A percentile compares a stretch with the other conserved stretches of the same genome.
These are phyloP conservation scores for Solanum bulbocastanum DNA, from an alignment of 257 asterid species.

Conservation along the genomic window DNA sequence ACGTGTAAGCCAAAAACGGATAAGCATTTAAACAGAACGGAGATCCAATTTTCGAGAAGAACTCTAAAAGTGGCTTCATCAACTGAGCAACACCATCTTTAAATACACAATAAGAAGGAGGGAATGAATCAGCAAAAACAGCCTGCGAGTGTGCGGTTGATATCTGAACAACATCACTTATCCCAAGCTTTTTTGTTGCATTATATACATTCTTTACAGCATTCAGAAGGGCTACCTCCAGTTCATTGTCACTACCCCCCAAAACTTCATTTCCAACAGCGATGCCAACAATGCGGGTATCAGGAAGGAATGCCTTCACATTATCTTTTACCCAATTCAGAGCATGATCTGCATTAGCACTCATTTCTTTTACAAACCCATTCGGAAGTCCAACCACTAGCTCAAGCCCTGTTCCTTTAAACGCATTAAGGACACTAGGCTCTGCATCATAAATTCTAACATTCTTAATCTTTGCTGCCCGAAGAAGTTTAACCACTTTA, in stretches of 20 bases:
- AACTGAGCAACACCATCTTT: slow-evolving; percentile 47
- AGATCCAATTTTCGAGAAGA: slow-evolving; percentile 59
- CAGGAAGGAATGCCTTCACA: slow-evolving; percentile 73
- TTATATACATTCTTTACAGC: slow-evolving; percentile 71
- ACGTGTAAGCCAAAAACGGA: slow-evolving; percentile 82
- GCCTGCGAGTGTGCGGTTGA: slow-evolving; percentile 79
- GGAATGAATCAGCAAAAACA: slow-evolving; percentile 65
- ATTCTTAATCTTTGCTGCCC: slow-evolving; percentile 80
- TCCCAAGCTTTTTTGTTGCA: slow-evolving; percentile 56
- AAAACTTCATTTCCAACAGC: slow-evolving; percentile 83
- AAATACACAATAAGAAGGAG: slow-evolving; percentile 86
- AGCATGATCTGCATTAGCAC: slow-evolving; percentile 60
- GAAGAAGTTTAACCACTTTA: slow-evolving; percentile 63
- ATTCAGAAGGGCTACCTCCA: slow-evolving; percentile 42
- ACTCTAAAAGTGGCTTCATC: slow-evolving; percentile 88
- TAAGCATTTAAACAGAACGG: slow-evolving; percentile 92
- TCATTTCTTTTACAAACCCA: slow-evolving; percentile 56
- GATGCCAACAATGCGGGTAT: slow-evolving; percentile 74
- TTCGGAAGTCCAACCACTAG: slow-evolving; percentile 82
- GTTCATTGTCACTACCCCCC: slow-evolving; percentile 42
- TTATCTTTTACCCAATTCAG: slow-evolving; percentile 81
- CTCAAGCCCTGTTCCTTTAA: slow-evolving; percentile 80
- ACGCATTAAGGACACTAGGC: slow-evolving; percentile 73
- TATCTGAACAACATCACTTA: slow-evolving; percentile 52
- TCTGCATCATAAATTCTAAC: slow-evolving; percentile 80